These are phyloP conservation scores for Quillaja saponaria DNA, from an alignment of 306 rosid genomes.

Conservation along the genomic window DNA sequence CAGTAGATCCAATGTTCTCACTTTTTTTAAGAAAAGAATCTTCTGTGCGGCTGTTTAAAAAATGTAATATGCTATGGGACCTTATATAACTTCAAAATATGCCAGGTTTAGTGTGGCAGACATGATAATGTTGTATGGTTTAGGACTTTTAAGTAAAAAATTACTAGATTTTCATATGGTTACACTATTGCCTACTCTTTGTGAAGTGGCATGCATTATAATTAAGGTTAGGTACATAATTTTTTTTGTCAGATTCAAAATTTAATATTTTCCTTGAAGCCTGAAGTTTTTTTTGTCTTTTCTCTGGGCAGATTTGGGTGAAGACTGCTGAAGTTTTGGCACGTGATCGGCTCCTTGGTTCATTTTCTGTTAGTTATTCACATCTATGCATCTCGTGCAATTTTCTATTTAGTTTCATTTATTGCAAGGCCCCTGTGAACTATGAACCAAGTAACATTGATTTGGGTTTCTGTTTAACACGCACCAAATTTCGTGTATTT, in stretches of 20 bases:
- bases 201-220: neutral
- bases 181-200: neutral
- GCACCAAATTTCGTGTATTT: too few relatives aligned
- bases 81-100: neutral
- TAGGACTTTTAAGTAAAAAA: too few relatives aligned
- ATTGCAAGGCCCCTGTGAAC: constrained; percentile 17
- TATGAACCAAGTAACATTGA: constrained; percentile 5
- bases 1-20: neutral
- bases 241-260: constrained; percentile 7
- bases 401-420: too few relatives aligned
- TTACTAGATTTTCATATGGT: too few relatives aligned
- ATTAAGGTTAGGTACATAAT: constrained; percentile 8
- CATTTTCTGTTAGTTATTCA: constrained; percentile 71
- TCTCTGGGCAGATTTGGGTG: constrained; percentile 82
- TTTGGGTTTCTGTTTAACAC: neutral
- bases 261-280: constrained; percentile 22
- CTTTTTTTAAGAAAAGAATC: too few relatives aligned
- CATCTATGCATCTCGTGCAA: neutral
- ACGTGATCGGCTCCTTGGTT: constrained; percentile 92
- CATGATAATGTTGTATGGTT: neutral
- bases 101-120: neutral
- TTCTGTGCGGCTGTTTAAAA: too few relatives aligned
- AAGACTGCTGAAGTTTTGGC: constrained; percentile 88
- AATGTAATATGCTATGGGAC: constrained; percentile 1
- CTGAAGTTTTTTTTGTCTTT: constrained; percentile 17